Conservation (phyloP, 371 early-diverging fungal species). For the Mucor mucedo region DNA sequence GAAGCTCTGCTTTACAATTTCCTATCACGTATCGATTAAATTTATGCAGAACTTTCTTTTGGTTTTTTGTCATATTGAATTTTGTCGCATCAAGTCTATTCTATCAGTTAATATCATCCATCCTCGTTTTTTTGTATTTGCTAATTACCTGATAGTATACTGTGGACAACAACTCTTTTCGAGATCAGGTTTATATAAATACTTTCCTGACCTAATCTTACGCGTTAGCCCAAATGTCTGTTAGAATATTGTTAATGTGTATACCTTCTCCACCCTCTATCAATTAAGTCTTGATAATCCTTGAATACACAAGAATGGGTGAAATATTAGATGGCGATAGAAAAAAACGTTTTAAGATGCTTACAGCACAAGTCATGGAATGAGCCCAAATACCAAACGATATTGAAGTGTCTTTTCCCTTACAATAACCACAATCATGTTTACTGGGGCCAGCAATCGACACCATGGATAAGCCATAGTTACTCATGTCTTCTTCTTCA, state of each 20-base stretch:
- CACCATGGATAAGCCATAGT: constrained; percentile 12
- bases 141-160: constrained; percentile 63
- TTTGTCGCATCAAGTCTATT: constrained; percentile 55
- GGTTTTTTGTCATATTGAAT: constrained; percentile 66
- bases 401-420: constrained; percentile 46
- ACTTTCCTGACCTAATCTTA: constrained; percentile 60
- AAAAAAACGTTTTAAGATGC: background rate
- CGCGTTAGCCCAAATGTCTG: background rate
- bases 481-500: constrained; percentile 12
- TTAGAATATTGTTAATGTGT: background rate
- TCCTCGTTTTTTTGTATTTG: background rate
- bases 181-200: constrained; percentile 68
- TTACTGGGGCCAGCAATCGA: constrained; percentile 40
- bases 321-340: too few relatives aligned
- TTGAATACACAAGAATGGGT: constrained; percentile 12
- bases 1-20: constrained; percentile 18
- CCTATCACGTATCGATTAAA: constrained; percentile 63
- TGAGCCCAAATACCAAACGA: constrained; percentile 65
- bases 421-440: constrained; percentile 66
- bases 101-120: background rate
- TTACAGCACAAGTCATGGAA: constrained; percentile 49
- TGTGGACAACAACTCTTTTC: constrained; percentile 71
- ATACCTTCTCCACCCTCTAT: constrained; percentile 75
- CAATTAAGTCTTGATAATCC: constrained; percentile 72
- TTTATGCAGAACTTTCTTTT: constrained; percentile 70